Base-by-base conservation (phyloP, 495 filamentous ascomycete species). In the Copromyces sp. region DNA sequence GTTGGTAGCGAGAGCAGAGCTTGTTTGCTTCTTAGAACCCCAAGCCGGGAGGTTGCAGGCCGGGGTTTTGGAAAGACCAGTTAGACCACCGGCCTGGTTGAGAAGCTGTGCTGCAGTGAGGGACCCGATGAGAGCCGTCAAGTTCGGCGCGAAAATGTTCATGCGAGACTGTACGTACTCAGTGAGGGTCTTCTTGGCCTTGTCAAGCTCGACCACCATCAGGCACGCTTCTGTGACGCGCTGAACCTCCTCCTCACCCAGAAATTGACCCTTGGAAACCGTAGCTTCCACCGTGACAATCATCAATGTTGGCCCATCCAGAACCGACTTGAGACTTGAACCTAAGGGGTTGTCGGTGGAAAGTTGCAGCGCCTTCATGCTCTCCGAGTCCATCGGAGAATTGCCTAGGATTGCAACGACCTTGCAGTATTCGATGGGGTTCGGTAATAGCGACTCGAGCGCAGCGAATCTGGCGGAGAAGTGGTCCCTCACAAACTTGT, bases 81-180 rank as follows among this genome's bases (percentile, higher is more conserved):
- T 91, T 37, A 99, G 82, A 29, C 95, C 95, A 75, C 95, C 96
- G 2, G 93, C 90, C 73, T 92, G 93, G 81, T 98, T 99, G 74
- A 99, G 92, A 37, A 99, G 88, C 82, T 98, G 95, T 32, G 95
- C 96, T 35, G 96, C 95, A 9, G 94, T 98, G n/a, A 97, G 87
- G 3, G 95, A 94, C 59, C 96, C 95, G 71, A 99, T 91, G 39
- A 99, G 87, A 20, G 89, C 90, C n/a, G 96, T 96, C 42, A 98
- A 84, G 76, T 99, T 99, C 9, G 95, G 95, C 12, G 96, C 95
- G 77, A 97, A 98, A 68, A 97, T 87, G 75, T 89, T 95, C 93
- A 99, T 98, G 73, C 95, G 93, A 41, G 94, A 97, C 83, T 97
- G 91, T n/a, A 98, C 95, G 77, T 95, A 98, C 76, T 95, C 91